Evolutionary conservation across 2,329 filamentous ascomycete species (phyloP), one percentile per base, ranked within the genome.

Genomic region (Verticillium isaacii): DNA sequence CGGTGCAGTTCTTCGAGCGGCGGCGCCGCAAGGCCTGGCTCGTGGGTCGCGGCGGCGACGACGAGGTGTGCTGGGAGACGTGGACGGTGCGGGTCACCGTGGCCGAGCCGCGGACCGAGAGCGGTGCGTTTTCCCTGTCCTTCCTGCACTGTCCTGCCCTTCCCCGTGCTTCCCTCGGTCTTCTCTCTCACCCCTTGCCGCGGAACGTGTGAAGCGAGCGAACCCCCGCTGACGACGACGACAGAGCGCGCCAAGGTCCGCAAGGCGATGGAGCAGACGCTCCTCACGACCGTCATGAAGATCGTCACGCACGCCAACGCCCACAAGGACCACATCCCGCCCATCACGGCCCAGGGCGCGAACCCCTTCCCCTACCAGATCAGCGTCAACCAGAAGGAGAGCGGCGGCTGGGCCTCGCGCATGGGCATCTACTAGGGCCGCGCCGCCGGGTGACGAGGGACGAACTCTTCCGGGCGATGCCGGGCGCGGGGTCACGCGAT

Each of bases 301-400:
- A 94, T 97, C 69, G 86, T 97, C 68, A 89, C 88, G 65, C 90
- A 91, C 60, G 93, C 92, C 69, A 96, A 96, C 77, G 81, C 86
- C 59, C 90, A 97, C 76, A 96, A 96, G 74, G 92, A 96, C 71
- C 95, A 98, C 75, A 98, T 99, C 67, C 95, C 95, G 1, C 95
- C 94, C 58, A 98, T 98, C 69, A 97, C 93, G 66, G 96, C 93
- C 9, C 95, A 93, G 25, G 93, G 89, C 72, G 92, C 90, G 57
- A 98, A 98, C 74, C 94, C 95, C 0, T 99, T 98, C 71, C 94
- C 94, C 0, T 98, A 96, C 76, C 90, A 93, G 75, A 96, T 98
- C 72, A 85, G 89, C 64, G 87, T 98, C 63, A 95, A 96, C 72
- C 92, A 92, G 62, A 92, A 92, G 70, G 84, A 88, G 63, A 88